phyloP scores from a whole-genome alignment of 1,139 yeast species.

The Candida sanyaensis region DNA sequence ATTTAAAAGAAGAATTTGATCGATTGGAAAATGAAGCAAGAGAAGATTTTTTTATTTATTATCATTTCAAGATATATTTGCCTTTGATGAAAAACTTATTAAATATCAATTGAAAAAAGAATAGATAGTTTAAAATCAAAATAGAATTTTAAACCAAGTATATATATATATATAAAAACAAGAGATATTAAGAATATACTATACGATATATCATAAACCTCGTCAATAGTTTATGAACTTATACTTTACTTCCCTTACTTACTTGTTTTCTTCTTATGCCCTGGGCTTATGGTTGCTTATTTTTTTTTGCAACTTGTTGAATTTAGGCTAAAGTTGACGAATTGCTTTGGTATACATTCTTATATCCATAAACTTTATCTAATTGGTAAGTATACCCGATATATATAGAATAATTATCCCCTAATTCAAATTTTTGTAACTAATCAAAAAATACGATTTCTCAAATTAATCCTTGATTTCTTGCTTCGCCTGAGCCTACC shows the following conservation, averaged over 20 bases:
- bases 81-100: conserved; percentile 2
- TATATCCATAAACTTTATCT: neutral
- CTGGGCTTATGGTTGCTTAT: neutral
- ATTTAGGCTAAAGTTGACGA: conserved; percentile 3
- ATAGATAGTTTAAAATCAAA: neutral
- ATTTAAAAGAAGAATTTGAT: conserved; percentile 4
- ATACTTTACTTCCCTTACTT: no score
- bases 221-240: no score
- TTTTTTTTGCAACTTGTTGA: neutral
- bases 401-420: neutral
- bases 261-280: neutral
- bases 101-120: neutral
- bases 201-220: no score
- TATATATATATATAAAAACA: neutral
- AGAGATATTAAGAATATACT: neutral
- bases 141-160: neutral
- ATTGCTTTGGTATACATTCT: neutral
- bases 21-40: conserved; percentile 3
- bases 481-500: no score
- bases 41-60: conserved; percentile 5
- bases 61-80: conserved; percentile 1
- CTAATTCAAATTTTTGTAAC: no score
- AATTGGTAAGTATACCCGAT: conserved; percentile 3
- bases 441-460: no score
- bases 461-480: no score